phyloP scores from a whole-genome alignment of 2,329 filamentous ascomycete species.

The Ceratocystis albifundus region DNA sequence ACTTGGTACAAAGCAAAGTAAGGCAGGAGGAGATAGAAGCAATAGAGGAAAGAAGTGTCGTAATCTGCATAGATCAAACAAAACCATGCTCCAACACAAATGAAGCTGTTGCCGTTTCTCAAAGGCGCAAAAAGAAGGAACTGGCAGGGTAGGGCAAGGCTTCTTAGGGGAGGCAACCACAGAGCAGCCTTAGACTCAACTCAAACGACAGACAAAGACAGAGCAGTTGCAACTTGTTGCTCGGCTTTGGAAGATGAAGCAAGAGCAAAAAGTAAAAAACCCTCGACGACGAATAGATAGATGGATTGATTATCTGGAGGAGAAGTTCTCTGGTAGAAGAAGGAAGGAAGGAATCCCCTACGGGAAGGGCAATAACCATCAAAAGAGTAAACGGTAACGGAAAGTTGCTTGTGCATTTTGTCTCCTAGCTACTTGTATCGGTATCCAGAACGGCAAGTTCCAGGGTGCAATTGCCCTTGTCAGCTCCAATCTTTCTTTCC shows the following conservation, averaged over 20 bases:
- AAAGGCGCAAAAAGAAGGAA: not conserved
- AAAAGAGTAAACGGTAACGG: not conserved
- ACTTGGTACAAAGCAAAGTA: conserved; percentile 8
- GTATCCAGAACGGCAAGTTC: not conserved
- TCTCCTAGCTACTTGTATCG: not conserved
- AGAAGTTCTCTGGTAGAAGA: not conserved
- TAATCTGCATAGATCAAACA: conserved; percentile 11
- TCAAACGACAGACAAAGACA: not conserved
- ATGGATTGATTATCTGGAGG: not conserved
- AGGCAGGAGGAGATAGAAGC: not conserved
- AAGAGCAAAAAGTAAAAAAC: not conserved
- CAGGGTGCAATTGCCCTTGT: not conserved
- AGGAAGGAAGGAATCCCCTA: not conserved
- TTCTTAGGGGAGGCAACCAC: not conserved
- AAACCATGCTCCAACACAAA: conserved; percentile 6
- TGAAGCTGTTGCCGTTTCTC: conserved; percentile 8
- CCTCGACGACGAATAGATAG: not conserved
- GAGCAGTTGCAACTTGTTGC: not conserved
- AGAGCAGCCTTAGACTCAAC: not conserved
- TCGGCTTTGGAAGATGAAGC: not conserved
- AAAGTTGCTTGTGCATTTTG: not conserved
- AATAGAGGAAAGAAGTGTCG: conserved; percentile 1
- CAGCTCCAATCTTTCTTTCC: not conserved
- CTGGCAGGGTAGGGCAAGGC: not conserved
- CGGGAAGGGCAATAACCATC: conserved; percentile 4